Evolutionary conservation across 208 protist genomes (phyloP).

Genomic region (Leishmania guyanensis): DNA sequence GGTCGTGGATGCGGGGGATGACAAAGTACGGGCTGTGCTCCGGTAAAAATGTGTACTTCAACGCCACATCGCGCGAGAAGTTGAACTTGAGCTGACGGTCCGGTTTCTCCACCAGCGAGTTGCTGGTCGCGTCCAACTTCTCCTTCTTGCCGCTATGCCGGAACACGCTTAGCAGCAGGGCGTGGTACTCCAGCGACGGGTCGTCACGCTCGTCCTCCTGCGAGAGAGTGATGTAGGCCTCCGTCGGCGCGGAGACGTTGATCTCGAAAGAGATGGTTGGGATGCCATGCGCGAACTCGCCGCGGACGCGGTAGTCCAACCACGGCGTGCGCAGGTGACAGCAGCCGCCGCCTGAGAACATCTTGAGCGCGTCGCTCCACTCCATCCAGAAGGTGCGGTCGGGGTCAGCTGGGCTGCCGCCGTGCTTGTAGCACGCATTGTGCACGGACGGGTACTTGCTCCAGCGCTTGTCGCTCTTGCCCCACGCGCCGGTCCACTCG

Average conservation of each 20-base stretch:
- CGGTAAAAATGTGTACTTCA: slow-evolving; percentile 69
- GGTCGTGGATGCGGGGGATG: slow-evolving; percentile 72
- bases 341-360: slow-evolving; percentile 68
- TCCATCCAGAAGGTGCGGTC: slow-evolving; percentile 87
- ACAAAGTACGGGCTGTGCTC: slow-evolving; percentile 79
- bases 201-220: slow-evolving; percentile 77
- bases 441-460: slow-evolving; percentile 61
- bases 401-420: slow-evolving; percentile 30
- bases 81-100: slow-evolving; percentile 75
- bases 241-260: slow-evolving; percentile 54
- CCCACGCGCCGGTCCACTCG: slow-evolving; percentile 76
- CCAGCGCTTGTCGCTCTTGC: slow-evolving; percentile 66
- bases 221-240: slow-evolving; percentile 66
- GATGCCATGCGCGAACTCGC: slow-evolving; percentile 58
- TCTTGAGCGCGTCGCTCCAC: slow-evolving; percentile 63
- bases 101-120: slow-evolving; percentile 70
- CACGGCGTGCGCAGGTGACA: slow-evolving; percentile 70
- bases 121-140: slow-evolving; percentile 70
- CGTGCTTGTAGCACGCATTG: slow-evolving; percentile 48
- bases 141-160: slow-evolving; percentile 62
- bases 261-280: slow-evolving; percentile 68
- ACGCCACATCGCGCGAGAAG: slow-evolving; percentile 74
- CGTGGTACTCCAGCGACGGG: slow-evolving; percentile 49
- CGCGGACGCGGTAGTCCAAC: slow-evolving; percentile 81
- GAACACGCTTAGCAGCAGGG: slow-evolving; percentile 69